Conservation (phyloP, 768 basidiomycete species). For the Kwoniella mangroviensis region DNA sequence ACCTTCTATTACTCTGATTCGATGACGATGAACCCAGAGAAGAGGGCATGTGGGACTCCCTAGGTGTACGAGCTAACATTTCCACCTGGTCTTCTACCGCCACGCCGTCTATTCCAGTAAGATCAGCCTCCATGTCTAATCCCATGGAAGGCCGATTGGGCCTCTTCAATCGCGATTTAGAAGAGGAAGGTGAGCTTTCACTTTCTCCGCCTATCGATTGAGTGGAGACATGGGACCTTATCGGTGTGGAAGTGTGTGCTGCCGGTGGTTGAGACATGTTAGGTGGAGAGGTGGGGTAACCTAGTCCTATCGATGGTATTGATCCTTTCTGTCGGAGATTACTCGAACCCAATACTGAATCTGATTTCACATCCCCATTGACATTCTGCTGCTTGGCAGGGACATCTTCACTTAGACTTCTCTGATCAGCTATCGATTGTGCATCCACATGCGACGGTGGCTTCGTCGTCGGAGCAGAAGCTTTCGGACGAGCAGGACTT, state of each 20-base stretch:
- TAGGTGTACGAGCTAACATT: conserved; percentile 31
- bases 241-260: conserved; percentile 4
- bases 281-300: conserved; percentile 32
- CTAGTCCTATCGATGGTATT: conserved; percentile 30
- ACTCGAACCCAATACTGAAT: background rate
- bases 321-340: conserved; percentile 5
- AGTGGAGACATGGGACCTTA: background rate
- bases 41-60: conserved; percentile 12
- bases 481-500: conserved; percentile 18
- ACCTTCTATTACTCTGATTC: background rate
- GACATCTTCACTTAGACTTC: background rate
- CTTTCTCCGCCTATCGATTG: conserved; percentile 2
- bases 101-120: conserved; percentile 33
- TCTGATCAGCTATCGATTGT: background rate
- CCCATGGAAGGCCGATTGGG: conserved; percentile 25
- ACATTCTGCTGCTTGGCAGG: conserved; percentile 20
- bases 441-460: background rate
- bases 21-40: conserved; percentile 2
- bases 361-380: background rate
- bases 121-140: conserved; percentile 35
- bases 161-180: conserved; percentile 16
- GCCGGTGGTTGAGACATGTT: conserved; percentile 2
- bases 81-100: conserved; percentile 24
- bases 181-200: conserved; percentile 13
- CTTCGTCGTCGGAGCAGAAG: conserved; percentile 3